Conservation (phyloP, 768 basidiomycete genomes). For the Rhodotorula graminis region DNA sequence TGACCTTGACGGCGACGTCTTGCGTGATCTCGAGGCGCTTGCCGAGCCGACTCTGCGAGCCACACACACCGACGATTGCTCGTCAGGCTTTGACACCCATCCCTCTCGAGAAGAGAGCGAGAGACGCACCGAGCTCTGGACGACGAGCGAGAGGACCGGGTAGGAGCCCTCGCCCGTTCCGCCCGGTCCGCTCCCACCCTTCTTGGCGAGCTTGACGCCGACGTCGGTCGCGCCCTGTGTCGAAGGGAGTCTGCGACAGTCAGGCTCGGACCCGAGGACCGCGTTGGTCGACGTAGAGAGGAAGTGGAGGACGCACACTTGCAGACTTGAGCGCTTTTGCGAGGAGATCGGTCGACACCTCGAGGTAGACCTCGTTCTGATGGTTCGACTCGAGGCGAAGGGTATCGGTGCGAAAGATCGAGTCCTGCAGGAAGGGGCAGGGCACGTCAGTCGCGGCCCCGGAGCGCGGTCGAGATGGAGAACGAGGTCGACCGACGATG, state of each 20-base stretch:
- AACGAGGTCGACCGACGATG: neutral
- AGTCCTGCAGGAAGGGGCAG: neutral
- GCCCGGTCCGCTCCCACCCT: slow-evolving; percentile 53
- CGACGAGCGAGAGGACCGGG: slow-evolving; percentile 71
- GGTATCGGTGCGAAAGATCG: slow-evolving; percentile 53
- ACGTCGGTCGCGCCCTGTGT: slow-evolving; percentile 58
- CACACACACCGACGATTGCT: too few species aligned
- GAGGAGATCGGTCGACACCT: slow-evolving; percentile 68
- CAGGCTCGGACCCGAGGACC: neutral
- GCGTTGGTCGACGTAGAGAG: too few species aligned
- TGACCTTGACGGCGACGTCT: slow-evolving; percentile 75
- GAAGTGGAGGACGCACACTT: slow-evolving; percentile 31
- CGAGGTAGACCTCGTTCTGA: slow-evolving; percentile 70
- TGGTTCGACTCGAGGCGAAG: slow-evolving; percentile 85
- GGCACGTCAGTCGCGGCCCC: slow-evolving; percentile 49
- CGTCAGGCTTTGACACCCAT: too few species aligned
- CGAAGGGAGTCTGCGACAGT: neutral
- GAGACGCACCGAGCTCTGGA: slow-evolving; percentile 49
- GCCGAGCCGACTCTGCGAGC: slow-evolving; percentile 57
- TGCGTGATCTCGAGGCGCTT: slow-evolving; percentile 64
- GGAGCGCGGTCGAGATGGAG: neutral
- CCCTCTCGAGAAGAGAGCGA: too few species aligned
- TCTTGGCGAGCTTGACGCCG: slow-evolving; percentile 80
- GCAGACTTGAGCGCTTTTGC: slow-evolving; percentile 57
- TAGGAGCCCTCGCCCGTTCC: slow-evolving; percentile 45